Evolutionary conservation across 768 basidiomycete genomes (phyloP).

Genomic region (Trametes villosa): DNA sequence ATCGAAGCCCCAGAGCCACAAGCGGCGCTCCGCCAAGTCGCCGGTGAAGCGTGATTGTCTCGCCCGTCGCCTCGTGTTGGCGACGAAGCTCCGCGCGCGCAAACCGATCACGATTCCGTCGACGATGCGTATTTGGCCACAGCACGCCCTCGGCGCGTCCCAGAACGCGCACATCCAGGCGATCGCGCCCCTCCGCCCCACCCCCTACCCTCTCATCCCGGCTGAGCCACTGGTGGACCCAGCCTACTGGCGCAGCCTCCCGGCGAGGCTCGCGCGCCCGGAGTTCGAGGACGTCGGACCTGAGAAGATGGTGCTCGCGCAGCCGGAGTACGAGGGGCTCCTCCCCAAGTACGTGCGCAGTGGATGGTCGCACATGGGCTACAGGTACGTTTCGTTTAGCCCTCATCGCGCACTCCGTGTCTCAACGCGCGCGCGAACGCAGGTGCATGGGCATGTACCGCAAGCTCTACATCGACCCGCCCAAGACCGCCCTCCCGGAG

Average conservation of each 20-base stretch:
- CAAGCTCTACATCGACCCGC: slow-evolving; percentile 19
- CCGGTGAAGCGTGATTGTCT: slow-evolving; percentile 1
- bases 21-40: neutral
- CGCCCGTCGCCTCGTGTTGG: slow-evolving; percentile 12
- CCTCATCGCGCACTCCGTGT: neutral
- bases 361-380: slow-evolving; percentile 5
- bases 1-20: neutral
- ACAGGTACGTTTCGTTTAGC: neutral
- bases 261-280: slow-evolving; percentile 2
- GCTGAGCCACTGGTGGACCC: slow-evolving; percentile 4
- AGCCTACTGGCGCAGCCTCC: slow-evolving; percentile 3
- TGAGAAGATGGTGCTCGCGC: neutral
- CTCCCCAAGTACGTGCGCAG: slow-evolving; percentile 4
- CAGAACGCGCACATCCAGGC: neutral
- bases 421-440: neutral
- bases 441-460: slow-evolving; percentile 18
- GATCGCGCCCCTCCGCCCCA: neutral
- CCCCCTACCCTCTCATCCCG: neutral
- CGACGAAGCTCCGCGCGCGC: slow-evolving; percentile 7
- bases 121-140: slow-evolving; percentile 2
- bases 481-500: slow-evolving; percentile 16
- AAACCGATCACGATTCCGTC: neutral
- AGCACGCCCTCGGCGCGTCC: neutral
- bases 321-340: slow-evolving; percentile 9
- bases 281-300: neutral